A percentile compares a stretch with the other conserved stretches of the same genome.
Evolutionary conservation across 1,284 basidiomycete species (phyloP).

Genomic region (Ceratorhiza oryzae-sativae): DNA sequence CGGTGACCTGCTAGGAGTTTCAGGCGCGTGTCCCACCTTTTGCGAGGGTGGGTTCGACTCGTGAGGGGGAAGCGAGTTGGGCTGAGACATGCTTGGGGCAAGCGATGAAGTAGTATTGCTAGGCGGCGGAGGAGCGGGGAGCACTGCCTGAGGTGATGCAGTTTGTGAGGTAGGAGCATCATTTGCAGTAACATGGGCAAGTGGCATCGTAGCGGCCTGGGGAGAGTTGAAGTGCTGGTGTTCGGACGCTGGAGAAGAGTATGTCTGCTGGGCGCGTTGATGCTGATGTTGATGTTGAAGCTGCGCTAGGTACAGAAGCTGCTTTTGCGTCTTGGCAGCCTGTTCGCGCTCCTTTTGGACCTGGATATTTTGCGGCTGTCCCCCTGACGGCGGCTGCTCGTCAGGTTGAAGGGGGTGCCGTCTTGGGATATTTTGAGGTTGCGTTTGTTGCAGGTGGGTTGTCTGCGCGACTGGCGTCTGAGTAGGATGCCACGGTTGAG

Average conservation of each 20-base stretch:
- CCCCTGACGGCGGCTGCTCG: neutral
- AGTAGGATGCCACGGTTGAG: neutral
- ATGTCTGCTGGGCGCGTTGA: neutral
- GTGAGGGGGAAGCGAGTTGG: neutral
- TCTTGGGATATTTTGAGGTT: neutral
- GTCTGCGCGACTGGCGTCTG: neutral
- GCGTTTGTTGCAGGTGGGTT: neutral
- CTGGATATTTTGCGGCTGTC: neutral
- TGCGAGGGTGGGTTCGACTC: neutral
- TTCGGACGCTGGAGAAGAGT: neutral
- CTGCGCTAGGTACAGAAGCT: conserved; percentile 1
- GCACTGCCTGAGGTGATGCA: neutral
- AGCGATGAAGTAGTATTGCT: neutral
- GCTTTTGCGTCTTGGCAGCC: conserved; percentile 5
- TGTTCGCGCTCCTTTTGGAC: conserved; percentile 11
- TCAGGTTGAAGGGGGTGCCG: conserved; percentile 14
- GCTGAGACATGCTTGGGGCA: neutral
- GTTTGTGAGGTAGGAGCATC: neutral
- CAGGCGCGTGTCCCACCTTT: neutral
- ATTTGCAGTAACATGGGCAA: too few relatives aligned
- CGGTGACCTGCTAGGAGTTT: neutral
- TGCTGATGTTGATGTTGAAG: conserved; percentile 23
- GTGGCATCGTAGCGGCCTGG: neutral
- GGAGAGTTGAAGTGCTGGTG: neutral
- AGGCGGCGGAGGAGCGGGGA: neutral